phyloP scores from a whole-genome alignment of 169 alveolate genomes.

The Plasmodium sp. region DNA sequence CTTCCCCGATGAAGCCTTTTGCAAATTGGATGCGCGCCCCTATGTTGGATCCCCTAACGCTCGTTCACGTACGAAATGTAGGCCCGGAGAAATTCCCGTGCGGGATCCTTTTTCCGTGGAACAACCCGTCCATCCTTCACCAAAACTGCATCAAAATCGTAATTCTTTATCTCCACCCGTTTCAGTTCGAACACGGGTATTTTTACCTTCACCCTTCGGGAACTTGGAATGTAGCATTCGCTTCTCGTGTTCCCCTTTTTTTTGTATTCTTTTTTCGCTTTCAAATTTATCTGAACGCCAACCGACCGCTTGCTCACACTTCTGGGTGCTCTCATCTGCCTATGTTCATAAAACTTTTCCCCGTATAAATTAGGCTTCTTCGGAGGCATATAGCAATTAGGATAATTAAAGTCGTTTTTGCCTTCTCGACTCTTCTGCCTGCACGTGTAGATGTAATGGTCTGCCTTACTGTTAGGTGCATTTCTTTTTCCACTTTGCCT shows the following conservation, averaged over 20 bases:
- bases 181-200: conserved; percentile 14
- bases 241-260: conserved; percentile 4
- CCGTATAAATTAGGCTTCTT: neutral
- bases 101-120: conserved; percentile 19
- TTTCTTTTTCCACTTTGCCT: neutral
- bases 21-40: neutral
- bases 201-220: conserved; percentile 11
- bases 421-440: neutral
- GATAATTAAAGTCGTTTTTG: neutral
- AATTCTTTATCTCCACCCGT: conserved; percentile 1
- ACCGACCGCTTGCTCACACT: neutral
- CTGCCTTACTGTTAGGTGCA: neutral
- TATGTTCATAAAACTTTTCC: neutral
- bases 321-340: neutral
- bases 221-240: neutral
- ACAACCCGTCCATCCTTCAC: conserved; percentile 55
- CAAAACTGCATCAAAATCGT: conserved; percentile 54
- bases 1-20: neutral
- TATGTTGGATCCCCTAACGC: neutral
- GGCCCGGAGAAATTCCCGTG: conserved; percentile 6
- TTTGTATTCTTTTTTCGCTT: neutral
- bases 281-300: conserved; percentile 32
- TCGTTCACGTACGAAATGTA: neutral
- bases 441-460: neutral
- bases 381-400: neutral